These are phyloP conservation scores for Fomitiporia mediterranea DNA, from an alignment of 1,284 basidiomycete genomes.

Conservation along the genomic window DNA sequence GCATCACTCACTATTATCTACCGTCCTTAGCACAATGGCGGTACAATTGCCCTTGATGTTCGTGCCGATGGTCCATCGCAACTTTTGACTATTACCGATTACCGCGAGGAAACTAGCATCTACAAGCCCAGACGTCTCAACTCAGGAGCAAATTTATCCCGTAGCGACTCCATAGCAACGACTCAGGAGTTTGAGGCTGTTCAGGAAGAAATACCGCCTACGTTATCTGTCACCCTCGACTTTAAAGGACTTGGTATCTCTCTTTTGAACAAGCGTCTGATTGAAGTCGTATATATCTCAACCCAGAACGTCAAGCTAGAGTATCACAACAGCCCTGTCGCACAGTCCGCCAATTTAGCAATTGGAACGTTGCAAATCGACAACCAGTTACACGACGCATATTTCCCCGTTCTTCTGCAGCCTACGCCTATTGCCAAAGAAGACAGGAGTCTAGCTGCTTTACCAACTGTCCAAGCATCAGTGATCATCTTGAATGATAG, in stretches of 20 bases:
- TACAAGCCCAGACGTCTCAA: slow-evolving; percentile 77
- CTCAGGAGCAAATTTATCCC: slow-evolving; percentile 44
- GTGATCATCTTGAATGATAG: slow-evolving; percentile 91
- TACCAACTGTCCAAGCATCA: slow-evolving; percentile 89
- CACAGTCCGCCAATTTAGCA: slow-evolving; percentile 80
- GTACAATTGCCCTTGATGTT: slow-evolving; percentile 86
- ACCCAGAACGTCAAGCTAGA: slow-evolving; percentile 80
- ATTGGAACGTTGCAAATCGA: slow-evolving; percentile 93
- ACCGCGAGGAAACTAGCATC: slow-evolving; percentile 80
- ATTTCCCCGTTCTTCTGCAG: slow-evolving; percentile 95
- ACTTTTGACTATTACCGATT: slow-evolving; percentile 84
- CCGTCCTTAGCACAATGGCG: slow-evolving; percentile 40
- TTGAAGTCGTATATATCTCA: slow-evolving; percentile 90
- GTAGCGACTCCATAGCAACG: slow-evolving; percentile 69
- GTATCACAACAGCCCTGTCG: slow-evolving; percentile 79
- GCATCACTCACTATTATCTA: background rate
- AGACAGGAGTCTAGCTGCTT: slow-evolving; percentile 72
- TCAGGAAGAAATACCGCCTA: slow-evolving; percentile 68
- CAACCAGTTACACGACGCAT: slow-evolving; percentile 95
- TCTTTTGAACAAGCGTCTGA: slow-evolving; percentile 81
- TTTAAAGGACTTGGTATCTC: slow-evolving; percentile 93
- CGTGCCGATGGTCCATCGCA: slow-evolving; percentile 88
- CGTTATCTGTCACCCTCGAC: slow-evolving; percentile 69
- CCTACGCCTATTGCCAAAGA: slow-evolving; percentile 90
- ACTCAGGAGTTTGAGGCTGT: slow-evolving; percentile 86